A percentile compares a stretch with the other conserved stretches of the same genome.
These are phyloP conservation scores for Lyophyllum semitale DNA, from an alignment of 768 basidiomycete genomes.

Conservation along the genomic window DNA sequence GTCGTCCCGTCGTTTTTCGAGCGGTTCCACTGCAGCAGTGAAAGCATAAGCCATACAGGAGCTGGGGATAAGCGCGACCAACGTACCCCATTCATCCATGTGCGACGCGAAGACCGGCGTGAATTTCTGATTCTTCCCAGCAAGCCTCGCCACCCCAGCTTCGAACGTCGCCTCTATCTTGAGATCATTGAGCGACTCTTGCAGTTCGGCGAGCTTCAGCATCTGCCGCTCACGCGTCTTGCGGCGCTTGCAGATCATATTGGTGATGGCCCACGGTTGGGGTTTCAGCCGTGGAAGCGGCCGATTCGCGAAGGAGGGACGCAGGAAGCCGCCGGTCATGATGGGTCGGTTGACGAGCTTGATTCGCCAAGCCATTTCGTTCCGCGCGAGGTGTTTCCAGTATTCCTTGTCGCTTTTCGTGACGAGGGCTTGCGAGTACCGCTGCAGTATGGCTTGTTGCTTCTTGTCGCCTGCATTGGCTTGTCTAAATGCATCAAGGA, in stretches of 20 bases:
- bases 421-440: constrained; percentile 62
- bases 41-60: background rate
- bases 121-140: background rate
- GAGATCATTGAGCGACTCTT: constrained; percentile 32
- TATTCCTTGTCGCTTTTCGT: constrained; percentile 48
- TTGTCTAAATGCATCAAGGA: constrained; percentile 55
- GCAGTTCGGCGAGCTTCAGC: constrained; percentile 31
- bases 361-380: constrained; percentile 56
- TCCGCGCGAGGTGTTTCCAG: constrained; percentile 45
- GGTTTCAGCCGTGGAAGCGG: constrained; percentile 82
- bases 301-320: constrained; percentile 59
- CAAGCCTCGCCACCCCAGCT: constrained; percentile 18
- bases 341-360: constrained; percentile 61
- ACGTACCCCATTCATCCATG: constrained; percentile 44
- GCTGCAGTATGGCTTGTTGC: constrained; percentile 44
- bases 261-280: constrained; percentile 70
- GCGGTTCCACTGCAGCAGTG: constrained; percentile 33
- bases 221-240: constrained; percentile 42
- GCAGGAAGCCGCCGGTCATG: constrained; percentile 71
- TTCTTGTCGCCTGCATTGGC: constrained; percentile 56
- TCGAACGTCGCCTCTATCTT: constrained; percentile 39
- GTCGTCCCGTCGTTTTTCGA: constrained; percentile 28
- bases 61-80: background rate
- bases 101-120: constrained; percentile 12
- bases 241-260: constrained; percentile 61